A percentile compares a stretch with the other conserved stretches of the same genome.
phyloP scores from a whole-genome alignment of 108 stramenopile species.

The Chaetoceros tenuissimus region DNA sequence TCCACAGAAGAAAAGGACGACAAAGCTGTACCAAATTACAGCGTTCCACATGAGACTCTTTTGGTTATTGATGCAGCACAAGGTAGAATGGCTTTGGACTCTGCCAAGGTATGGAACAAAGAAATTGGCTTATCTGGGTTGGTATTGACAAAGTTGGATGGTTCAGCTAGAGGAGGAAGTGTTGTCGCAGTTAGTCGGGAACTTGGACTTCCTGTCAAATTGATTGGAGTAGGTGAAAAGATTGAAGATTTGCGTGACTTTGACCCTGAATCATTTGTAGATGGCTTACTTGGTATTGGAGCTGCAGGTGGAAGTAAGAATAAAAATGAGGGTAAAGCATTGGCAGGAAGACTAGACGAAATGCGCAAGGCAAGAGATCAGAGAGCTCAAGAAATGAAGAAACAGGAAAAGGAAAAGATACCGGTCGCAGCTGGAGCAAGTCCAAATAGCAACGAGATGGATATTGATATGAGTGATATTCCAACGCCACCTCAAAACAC shows the following conservation, averaged over 20 bases:
- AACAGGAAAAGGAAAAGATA: background rate
- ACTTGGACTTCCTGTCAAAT: conserved; percentile 89
- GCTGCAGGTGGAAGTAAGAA: conserved; percentile 32
- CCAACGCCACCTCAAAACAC: conserved; percentile 12
- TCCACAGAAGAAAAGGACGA: conserved; percentile 38
- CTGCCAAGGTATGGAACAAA: conserved; percentile 75
- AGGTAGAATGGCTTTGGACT: conserved; percentile 91
- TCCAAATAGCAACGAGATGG: conserved; percentile 10
- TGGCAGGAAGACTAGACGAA: conserved; percentile 42
- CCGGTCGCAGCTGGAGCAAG: background rate
- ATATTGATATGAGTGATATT: conserved; percentile 7
- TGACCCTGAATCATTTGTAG: conserved; percentile 72
- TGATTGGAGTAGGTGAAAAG: conserved; percentile 92
- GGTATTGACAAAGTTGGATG: conserved; percentile 91
- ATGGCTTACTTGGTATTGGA: conserved; percentile 76
- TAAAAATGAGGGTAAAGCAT: conserved; percentile 45
- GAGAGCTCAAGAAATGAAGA: conserved; percentile 33
- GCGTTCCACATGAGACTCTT: conserved; percentile 86
- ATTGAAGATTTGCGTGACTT: conserved; percentile 81
- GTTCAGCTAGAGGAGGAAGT: conserved; percentile 88
- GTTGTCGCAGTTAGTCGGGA: conserved; percentile 87
- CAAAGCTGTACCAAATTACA: conserved; percentile 39
- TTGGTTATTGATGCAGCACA: conserved; percentile 92
- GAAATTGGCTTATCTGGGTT: conserved; percentile 88
- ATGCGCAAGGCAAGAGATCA: conserved; percentile 61